Percentiles rank a stretch among this genome's conserved stretches.
Evolutionary conservation across 805 yeast species (phyloP).

Genomic region (Geotrichum ghanense): DNA sequence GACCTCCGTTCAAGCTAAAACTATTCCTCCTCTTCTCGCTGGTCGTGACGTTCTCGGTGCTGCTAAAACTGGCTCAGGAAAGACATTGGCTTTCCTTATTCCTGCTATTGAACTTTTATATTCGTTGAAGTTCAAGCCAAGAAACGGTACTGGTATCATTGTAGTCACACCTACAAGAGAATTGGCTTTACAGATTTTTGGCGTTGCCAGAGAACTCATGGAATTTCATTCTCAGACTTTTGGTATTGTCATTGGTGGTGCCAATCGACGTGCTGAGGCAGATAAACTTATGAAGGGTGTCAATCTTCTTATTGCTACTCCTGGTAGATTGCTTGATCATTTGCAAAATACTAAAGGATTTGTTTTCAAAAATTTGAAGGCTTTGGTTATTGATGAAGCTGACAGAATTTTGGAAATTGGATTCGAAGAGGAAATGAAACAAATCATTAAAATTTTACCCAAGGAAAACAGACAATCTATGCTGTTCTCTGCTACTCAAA

Average conservation of each 20-base stretch:
- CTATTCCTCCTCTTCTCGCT: conserved; percentile 92
- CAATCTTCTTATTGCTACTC: conserved; percentile 88
- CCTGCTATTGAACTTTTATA: conserved; percentile 93
- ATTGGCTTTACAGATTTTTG: conserved; percentile 92
- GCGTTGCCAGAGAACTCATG: conserved; percentile 93
- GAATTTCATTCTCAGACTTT: conserved; percentile 83
- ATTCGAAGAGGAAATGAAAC: conserved; percentile 97
- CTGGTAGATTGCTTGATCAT: conserved; percentile 94
- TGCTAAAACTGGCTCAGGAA: conserved; percentile 99
- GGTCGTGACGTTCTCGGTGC: conserved; percentile 98
- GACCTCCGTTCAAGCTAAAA: conserved; percentile 93
- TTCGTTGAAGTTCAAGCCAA: conserved; percentile 86
- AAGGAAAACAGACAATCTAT: conserved; percentile 88
- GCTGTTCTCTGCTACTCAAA: conserved; percentile 98
- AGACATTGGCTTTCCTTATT: conserved; percentile 86
- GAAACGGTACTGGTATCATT: conserved; percentile 96
- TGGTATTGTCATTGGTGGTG: conserved; percentile 97
- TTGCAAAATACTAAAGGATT: conserved; percentile 87
- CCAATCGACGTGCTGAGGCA: conserved; percentile 94
- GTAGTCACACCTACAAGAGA: conserved; percentile 97
- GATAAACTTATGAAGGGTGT: conserved; percentile 92
- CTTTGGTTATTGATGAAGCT: conserved; percentile 93
- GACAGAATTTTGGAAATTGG: conserved; percentile 96
- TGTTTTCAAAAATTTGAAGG: conserved; percentile 87
- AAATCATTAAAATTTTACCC: conserved; percentile 87